Percentiles rank a stretch among this genome's conserved stretches.
Conservation (phyloP, 768 basidiomycete species). For the Leccinellum albellum region DNA sequence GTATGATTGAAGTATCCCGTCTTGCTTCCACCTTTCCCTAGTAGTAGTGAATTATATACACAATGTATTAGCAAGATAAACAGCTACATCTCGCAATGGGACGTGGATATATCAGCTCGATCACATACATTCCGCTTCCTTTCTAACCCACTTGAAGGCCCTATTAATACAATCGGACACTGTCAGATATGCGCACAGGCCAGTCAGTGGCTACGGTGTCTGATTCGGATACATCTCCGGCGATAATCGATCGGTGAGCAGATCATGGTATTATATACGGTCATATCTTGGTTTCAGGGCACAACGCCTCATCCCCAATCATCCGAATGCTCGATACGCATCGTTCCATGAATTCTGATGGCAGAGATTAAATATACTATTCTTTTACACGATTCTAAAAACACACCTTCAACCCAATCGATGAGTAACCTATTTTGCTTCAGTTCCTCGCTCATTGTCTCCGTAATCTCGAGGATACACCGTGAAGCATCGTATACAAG, state of each 20-base stretch:
- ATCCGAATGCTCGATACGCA: neutral
- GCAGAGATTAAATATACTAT: neutral
- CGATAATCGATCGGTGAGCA: neutral
- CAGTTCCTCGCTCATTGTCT: neutral
- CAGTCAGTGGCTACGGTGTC: neutral
- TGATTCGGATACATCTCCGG: neutral
- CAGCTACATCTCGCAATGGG: neutral
- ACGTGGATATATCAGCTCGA: neutral
- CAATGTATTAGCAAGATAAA: too few species aligned
- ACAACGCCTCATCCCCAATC: neutral
- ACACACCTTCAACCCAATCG: neutral
- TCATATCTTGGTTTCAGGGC: neutral
- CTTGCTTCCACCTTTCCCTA: too few species aligned
- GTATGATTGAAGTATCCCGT: too few species aligned
- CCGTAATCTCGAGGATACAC: neutral
- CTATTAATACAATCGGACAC: neutral
- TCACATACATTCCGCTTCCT: neutral
- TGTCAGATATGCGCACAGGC: neutral
- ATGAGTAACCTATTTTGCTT: neutral
- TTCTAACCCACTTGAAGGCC: neutral
- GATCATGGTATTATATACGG: neutral
- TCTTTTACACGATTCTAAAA: neutral
- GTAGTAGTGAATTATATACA: neutral
- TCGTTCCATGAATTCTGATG: neutral
- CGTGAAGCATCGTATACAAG: neutral